Evolutionary conservation across 257 asterid species (phyloP).

Genomic region (Ligustrum vulgare): DNA sequence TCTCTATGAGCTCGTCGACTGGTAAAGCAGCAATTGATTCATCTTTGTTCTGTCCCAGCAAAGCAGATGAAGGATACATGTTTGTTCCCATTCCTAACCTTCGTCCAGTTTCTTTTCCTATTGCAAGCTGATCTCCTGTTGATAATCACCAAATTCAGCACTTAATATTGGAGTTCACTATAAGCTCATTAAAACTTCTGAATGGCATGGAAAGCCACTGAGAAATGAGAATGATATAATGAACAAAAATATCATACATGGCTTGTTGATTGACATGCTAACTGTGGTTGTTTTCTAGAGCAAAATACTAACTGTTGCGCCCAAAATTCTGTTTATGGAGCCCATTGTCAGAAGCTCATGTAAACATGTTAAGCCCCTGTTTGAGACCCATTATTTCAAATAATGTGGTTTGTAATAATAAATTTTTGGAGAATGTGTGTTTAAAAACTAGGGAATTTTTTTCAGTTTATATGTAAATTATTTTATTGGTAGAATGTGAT

Average conservation of each 20-base stretch:
- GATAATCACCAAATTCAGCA: slow-evolving; percentile 10
- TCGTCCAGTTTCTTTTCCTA: slow-evolving; percentile 64
- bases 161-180: background rate
- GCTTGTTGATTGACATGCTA: background rate
- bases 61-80: slow-evolving; percentile 65
- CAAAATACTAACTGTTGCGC: background rate
- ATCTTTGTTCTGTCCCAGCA: slow-evolving; percentile 55
- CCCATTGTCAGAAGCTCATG: background rate
- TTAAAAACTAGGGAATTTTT: too few species aligned
- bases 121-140: slow-evolving; percentile 67
- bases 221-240: background rate
- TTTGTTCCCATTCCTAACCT: slow-evolving; percentile 69
- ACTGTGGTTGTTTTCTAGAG: background rate
- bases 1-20: slow-evolving; percentile 56
- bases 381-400: too few species aligned
- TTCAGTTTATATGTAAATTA: too few species aligned
- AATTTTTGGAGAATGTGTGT: too few species aligned
- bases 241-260: background rate
- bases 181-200: background rate
- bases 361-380: background rate
- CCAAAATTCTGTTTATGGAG: background rate
- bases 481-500: too few species aligned
- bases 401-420: too few species aligned
- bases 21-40: slow-evolving; percentile 60
- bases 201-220: background rate